These are phyloP conservation scores for Xylaria sp. DNA, from an alignment of 2,329 filamentous ascomycete genomes.

Conservation along the genomic window DNA sequence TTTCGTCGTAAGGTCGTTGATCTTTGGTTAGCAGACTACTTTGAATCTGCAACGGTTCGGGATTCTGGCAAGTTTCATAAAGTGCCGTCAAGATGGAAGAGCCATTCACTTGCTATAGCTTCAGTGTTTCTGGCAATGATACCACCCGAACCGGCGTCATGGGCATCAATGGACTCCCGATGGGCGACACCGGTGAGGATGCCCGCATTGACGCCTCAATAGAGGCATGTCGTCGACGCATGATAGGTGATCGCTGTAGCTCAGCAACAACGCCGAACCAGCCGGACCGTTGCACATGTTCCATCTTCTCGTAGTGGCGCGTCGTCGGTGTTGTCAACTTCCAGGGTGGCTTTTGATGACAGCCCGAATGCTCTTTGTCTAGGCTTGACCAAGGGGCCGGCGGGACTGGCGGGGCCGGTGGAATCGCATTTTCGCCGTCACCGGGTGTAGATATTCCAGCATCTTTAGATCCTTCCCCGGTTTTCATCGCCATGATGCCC, in stretches of 20 bases:
- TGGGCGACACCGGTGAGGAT: slow-evolving; percentile 32
- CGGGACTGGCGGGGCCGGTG: slow-evolving; percentile 23
- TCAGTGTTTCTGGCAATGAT: slow-evolving; percentile 14
- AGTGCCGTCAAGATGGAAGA: background rate
- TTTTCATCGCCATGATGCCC: slow-evolving; percentile 48
- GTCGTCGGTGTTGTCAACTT: slow-evolving; percentile 51
- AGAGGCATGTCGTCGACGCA: slow-evolving; percentile 58
- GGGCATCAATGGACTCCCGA: slow-evolving; percentile 23
- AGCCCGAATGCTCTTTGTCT: slow-evolving; percentile 40
- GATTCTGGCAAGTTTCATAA: background rate
- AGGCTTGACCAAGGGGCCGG: slow-evolving; percentile 29
- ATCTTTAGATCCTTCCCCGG: slow-evolving; percentile 33
- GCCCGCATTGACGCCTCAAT: slow-evolving; percentile 54
- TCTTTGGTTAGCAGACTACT: background rate
- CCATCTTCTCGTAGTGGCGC: slow-evolving; percentile 46
- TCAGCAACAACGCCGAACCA: slow-evolving; percentile 62
- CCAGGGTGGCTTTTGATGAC: slow-evolving; percentile 44
- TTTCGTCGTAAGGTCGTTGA: slow-evolving; percentile 19
- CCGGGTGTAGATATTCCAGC: slow-evolving; percentile 25
- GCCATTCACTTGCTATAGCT: slow-evolving; percentile 4
- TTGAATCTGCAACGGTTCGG: background rate
- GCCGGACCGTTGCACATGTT: slow-evolving; percentile 45
- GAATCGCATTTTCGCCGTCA: slow-evolving; percentile 30
- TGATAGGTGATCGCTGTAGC: slow-evolving; percentile 54
- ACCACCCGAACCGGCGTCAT: slow-evolving; percentile 11